Evolutionary conservation across 192 early-diverging fungal species (phyloP).

Genomic region (Entomortierella lignicola): DNA sequence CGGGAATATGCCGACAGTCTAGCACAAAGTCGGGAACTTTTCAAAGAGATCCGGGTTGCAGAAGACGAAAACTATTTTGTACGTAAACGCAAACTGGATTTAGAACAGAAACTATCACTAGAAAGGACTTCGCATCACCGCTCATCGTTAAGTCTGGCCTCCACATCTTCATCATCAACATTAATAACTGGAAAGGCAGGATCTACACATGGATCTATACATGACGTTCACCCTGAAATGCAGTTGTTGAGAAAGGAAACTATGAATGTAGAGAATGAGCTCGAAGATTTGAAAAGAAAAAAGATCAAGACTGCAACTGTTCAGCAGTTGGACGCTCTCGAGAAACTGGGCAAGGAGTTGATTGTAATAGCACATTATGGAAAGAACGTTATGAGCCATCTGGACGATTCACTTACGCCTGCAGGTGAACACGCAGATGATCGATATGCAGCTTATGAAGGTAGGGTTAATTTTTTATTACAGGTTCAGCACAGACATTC

Average conservation of each 20-base stretch:
- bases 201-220: constrained; percentile 11
- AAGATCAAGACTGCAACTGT: constrained; percentile 33
- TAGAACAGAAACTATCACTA: constrained; percentile 23
- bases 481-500: background rate
- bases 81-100: constrained; percentile 44
- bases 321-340: constrained; percentile 44
- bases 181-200: background rate
- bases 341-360: constrained; percentile 50
- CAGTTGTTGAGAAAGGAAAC: constrained; percentile 46
- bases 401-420: constrained; percentile 43
- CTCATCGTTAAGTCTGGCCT: background rate
- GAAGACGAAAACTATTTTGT: constrained; percentile 46
- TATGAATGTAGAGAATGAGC: constrained; percentile 38
- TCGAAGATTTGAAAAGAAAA: constrained; percentile 46
- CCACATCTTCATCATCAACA: background rate
- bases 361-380: constrained; percentile 46
- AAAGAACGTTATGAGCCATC: constrained; percentile 18
- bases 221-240: constrained; percentile 44
- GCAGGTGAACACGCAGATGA: constrained; percentile 45
- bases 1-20: constrained; percentile 34
- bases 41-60: constrained; percentile 45
- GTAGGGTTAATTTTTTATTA: too few species aligned
- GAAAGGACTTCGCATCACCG: constrained; percentile 7
- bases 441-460: constrained; percentile 27
- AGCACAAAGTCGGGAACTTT: constrained; percentile 29